Evolutionary conservation across 1,139 yeast species (phyloP).

Genomic region (Citeromyces hawaiiensis): DNA sequence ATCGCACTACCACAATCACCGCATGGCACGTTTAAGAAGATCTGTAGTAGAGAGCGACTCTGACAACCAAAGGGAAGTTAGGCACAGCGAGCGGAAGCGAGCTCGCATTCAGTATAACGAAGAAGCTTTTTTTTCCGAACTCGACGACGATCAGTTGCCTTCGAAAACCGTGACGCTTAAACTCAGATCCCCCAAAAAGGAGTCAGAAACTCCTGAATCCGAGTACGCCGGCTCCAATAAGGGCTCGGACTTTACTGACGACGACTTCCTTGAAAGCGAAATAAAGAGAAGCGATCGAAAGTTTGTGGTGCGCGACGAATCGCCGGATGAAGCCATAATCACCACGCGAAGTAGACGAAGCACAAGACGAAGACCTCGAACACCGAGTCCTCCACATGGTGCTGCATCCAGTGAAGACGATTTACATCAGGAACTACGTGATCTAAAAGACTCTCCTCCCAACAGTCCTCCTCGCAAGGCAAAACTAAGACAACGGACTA

Average conservation of each 20-base stretch:
- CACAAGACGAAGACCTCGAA: slow-evolving; percentile 6
- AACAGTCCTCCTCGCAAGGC: slow-evolving; percentile 35
- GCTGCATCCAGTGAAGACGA: slow-evolving; percentile 16
- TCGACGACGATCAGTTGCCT: slow-evolving; percentile 11
- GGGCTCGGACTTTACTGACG: slow-evolving; percentile 3
- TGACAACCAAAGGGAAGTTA: slow-evolving; percentile 22
- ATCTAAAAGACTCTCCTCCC: slow-evolving; percentile 29
- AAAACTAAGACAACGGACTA: slow-evolving; percentile 65
- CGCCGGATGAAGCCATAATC: slow-evolving; percentile 5
- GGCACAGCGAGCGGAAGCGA: slow-evolving; percentile 13
- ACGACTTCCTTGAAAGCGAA: slow-evolving; percentile 5
- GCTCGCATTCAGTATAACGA: slow-evolving; percentile 18
- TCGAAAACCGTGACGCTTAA: slow-evolving; percentile 2
- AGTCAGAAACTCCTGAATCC: slow-evolving; percentile 11
- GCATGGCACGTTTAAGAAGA: not conserved
- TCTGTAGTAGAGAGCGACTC: slow-evolving; percentile 10
- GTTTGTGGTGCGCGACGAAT: slow-evolving; percentile 10
- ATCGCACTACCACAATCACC: not conserved
- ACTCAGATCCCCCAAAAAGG: slow-evolving; percentile 8
- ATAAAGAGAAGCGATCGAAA: slow-evolving; percentile 5
- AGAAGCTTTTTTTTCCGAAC: slow-evolving; percentile 11
- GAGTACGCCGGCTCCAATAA: slow-evolving; percentile 15
- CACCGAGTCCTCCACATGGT: slow-evolving; percentile 8
- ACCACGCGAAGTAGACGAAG: slow-evolving; percentile 4
- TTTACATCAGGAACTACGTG: slow-evolving; percentile 20